Evolutionary conservation across 2,329 filamentous ascomycete species (phyloP).

Genomic region (Talaromyces sp.): DNA sequence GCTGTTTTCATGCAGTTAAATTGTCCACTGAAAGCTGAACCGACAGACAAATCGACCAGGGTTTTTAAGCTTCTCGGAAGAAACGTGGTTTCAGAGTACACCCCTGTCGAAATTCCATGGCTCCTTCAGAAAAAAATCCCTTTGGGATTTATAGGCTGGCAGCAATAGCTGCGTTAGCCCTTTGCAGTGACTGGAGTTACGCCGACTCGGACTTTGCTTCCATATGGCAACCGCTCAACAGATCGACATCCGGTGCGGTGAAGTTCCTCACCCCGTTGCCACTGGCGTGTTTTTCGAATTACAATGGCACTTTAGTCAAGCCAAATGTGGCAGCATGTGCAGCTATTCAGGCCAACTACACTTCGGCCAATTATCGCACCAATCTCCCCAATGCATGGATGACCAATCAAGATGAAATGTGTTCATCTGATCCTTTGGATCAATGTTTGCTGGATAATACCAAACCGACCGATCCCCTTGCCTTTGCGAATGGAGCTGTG

Average conservation of each 20-base stretch:
- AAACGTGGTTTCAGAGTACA: too few species aligned
- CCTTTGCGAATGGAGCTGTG: not conserved
- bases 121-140: not conserved
- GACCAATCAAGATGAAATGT: not conserved
- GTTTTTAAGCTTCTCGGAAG: too few species aligned
- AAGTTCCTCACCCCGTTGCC: not conserved
- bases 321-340: not conserved
- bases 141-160: not conserved
- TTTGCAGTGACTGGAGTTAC: not conserved
- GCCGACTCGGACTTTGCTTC: not conserved
- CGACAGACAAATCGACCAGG: too few species aligned
- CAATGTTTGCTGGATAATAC: not conserved
- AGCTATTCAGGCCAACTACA: not conserved
- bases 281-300: not conserved
- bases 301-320: not conserved
- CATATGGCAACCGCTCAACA: not conserved
- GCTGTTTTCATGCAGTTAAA: too few species aligned
- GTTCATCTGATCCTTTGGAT: not conserved
- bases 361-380: not conserved
- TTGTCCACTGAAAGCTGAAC: too few species aligned
- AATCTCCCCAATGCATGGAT: slow-evolving; percentile 1
- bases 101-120: not conserved
- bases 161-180: not conserved
- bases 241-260: not conserved
- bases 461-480: not conserved